Evolutionary conservation across 768 basidiomycete species (phyloP), one percentile per base, ranked within the genome.

Genomic region (Paxillus rubicundulus): DNA sequence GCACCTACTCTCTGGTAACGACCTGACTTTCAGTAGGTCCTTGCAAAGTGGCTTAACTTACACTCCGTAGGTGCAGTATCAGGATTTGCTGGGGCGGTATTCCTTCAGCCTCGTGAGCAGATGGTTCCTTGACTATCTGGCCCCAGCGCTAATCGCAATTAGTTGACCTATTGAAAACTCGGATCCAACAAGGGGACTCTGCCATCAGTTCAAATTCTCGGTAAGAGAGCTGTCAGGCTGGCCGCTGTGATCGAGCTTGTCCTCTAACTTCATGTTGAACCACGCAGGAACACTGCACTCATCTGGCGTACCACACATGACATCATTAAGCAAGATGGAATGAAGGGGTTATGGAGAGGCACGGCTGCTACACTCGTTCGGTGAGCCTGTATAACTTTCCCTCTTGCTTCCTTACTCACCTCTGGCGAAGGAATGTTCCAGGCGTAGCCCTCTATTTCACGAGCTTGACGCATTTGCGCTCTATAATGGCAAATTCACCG

Each of bases 391-490:
- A 30, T 42, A 17, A n/a, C n/a, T 5, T 21, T 36, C 32, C 18
- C 39, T 36, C 20, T 40, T 17, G 28, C 27, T 34, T 30, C 45
- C 12, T 30, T 46, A 24, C 47, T 59, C 40, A 62, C 18, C 36
- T 33, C 5, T 36, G 2, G 13, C 27, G 32, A 56, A 94, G 94
- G 51, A 97, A 96, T 64, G 84, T 97, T 4, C 95, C 95, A 1
- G 95, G 95, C 4, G 89, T 97, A 17, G 92, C 94, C 3, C 68
- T 94, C 45, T 98, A 98, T 74, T 89, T 97, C 76, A 92, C 94
- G 4, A 76, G 84, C 39, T 74, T 98, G 44, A 92, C 87, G 16
- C 85, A 92, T 57, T 74, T 95, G 37, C 86, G 95, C n/a, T 76
- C 81, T 6, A 56, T 82, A 36, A 82, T 98, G 78, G 84, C 92